Percentiles rank a stretch among this genome's conserved stretches.
phyloP scores from a whole-genome alignment of 2,329 filamentous ascomycete species.

The Aspergillus bombycis region DNA sequence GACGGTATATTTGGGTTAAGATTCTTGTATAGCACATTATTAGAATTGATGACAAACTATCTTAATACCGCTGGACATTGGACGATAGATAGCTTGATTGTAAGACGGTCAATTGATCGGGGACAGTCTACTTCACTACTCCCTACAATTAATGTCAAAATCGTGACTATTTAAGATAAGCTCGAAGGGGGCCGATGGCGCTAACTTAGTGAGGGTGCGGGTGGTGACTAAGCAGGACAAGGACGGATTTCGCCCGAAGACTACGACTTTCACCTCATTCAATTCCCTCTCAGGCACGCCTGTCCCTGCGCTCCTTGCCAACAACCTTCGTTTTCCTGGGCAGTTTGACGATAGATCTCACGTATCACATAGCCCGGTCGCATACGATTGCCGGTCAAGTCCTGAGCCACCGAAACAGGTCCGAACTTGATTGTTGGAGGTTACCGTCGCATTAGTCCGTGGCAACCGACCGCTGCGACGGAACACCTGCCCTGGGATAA shows the following conservation, averaged over 20 bases:
- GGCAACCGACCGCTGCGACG: constrained; percentile 25
- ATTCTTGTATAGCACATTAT: constrained; percentile 6
- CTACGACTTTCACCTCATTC: constrained; percentile 40
- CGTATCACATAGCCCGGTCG: constrained; percentile 3
- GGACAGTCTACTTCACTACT: too few species aligned
- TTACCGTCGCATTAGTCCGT: constrained; percentile 24
- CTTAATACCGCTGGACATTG: neutral
- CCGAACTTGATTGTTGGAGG: constrained; percentile 14
- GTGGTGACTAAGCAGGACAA: constrained; percentile 38
- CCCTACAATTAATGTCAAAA: neutral
- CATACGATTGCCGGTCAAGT: constrained; percentile 7
- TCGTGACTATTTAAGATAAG: neutral
- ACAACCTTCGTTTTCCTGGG: neutral
- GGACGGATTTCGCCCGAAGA: constrained; percentile 42
- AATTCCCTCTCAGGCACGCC: constrained; percentile 30
- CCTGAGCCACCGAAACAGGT: constrained; percentile 12
- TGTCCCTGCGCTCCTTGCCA: constrained; percentile 9
- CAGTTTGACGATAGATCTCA: neutral
- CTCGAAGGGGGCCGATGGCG: constrained; percentile 2
- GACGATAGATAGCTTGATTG: too few species aligned
- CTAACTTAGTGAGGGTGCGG: constrained; percentile 11
- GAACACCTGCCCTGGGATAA: constrained; percentile 20
- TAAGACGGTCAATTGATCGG: too few species aligned
- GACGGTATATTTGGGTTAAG: neutral
- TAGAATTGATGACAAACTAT: constrained; percentile 5